Conservation (phyloP, 2,329 filamentous ascomycete genomes). For the Dactylellina leptospora region DNA sequence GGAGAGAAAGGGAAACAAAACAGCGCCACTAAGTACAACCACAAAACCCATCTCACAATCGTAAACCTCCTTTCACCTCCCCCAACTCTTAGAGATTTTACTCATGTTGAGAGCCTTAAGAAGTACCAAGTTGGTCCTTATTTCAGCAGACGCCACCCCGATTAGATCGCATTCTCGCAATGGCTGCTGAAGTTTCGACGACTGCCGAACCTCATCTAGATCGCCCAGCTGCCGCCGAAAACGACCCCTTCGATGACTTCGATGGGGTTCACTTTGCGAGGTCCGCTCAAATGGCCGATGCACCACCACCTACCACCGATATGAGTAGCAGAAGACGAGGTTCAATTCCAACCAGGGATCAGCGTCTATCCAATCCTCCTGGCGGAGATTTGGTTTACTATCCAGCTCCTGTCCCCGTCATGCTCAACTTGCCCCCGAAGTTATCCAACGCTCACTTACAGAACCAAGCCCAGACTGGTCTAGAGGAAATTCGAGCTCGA, state of each 20-base stretch:
- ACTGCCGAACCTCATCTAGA: not conserved
- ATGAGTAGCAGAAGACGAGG: slow-evolving; percentile 37
- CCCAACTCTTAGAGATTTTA: no score
- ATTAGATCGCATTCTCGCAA: not conserved
- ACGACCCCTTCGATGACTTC: slow-evolving; percentile 77
- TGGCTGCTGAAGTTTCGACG: slow-evolving; percentile 6
- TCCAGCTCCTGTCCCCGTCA: slow-evolving; percentile 89
- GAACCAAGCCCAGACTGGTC: slow-evolving; percentile 21
- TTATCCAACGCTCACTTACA: slow-evolving; percentile 69
- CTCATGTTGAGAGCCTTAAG: no score
- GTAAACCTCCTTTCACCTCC: not conserved
- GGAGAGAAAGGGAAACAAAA: not conserved
- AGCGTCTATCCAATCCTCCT: slow-evolving; percentile 51
- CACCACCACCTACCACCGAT: slow-evolving; percentile 29
- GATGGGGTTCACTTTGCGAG: slow-evolving; percentile 76
- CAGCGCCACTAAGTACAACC: not conserved
- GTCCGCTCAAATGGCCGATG: slow-evolving; percentile 64
- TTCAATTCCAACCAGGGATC: slow-evolving; percentile 54
- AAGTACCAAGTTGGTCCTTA: no score
- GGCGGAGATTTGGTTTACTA: slow-evolving; percentile 78
- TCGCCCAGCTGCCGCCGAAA: not conserved
- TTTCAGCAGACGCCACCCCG: no score
- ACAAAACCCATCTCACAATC: not conserved
- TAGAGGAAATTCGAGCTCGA: slow-evolving; percentile 18
- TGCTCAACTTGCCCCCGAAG: slow-evolving; percentile 90